Evolutionary conservation across 2,329 filamentous ascomycete genomes (phyloP).

Genomic region (Xylariaceae sp.): DNA sequence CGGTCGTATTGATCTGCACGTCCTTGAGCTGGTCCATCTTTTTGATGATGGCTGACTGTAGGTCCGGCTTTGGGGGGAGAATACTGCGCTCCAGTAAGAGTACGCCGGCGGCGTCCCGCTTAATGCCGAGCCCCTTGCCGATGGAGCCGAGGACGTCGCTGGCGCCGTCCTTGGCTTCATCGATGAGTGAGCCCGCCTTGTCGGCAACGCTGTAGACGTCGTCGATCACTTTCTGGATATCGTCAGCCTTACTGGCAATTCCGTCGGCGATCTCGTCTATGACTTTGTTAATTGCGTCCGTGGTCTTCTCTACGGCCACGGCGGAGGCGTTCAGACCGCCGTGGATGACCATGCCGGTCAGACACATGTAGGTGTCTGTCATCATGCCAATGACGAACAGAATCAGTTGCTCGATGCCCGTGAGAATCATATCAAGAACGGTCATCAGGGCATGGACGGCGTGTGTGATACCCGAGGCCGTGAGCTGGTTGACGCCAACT

Average conservation of each 20-base stretch:
- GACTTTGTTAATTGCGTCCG: slow-evolving; percentile 47
- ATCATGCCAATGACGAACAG: slow-evolving; percentile 91
- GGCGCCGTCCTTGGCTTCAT: slow-evolving; percentile 20
- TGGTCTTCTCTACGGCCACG: slow-evolving; percentile 36
- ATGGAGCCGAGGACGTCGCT: slow-evolving; percentile 31
- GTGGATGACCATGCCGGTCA: slow-evolving; percentile 77
- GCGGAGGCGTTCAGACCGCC: slow-evolving; percentile 67
- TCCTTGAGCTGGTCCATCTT: slow-evolving; percentile 49
- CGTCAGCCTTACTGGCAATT: slow-evolving; percentile 47
- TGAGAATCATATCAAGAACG: slow-evolving; percentile 72
- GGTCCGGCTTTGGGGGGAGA: slow-evolving; percentile 30
- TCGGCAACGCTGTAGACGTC: slow-evolving; percentile 53
- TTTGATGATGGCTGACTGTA: slow-evolving; percentile 55
- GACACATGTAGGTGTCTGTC: slow-evolving; percentile 82
- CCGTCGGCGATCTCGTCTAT: slow-evolving; percentile 38
- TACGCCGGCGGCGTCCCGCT: neutral
- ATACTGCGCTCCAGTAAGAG: neutral
- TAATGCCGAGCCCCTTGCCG: slow-evolving; percentile 27
- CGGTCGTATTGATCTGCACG: slow-evolving; percentile 61
- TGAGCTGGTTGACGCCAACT: slow-evolving; percentile 78
- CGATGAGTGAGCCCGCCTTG: slow-evolving; percentile 35
- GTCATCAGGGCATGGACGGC: slow-evolving; percentile 74
- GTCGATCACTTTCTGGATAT: slow-evolving; percentile 52
- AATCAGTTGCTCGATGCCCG: slow-evolving; percentile 78
- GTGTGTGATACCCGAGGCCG: slow-evolving; percentile 72